These are phyloP conservation scores for Lumnitzera racemosa DNA, from an alignment of 345 rosid species.

Conservation along the genomic window DNA sequence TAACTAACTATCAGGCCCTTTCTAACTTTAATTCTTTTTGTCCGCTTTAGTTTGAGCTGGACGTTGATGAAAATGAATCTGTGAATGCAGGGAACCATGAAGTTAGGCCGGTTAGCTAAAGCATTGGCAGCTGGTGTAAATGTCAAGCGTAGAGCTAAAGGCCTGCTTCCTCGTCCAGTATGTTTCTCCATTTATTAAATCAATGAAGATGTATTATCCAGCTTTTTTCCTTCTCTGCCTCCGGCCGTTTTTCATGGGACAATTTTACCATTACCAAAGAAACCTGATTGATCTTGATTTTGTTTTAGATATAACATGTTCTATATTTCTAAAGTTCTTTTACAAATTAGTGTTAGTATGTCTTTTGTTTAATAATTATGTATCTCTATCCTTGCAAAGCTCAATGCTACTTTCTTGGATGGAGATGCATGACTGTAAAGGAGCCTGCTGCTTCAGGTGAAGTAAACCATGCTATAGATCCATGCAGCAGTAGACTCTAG, in stretches of 20 bases:
- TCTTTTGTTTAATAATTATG: no score
- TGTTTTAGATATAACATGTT: no score
- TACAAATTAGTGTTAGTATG: no score
- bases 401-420: no score
- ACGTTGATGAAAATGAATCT: conserved; percentile 8
- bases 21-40: background rate
- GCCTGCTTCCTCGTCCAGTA: conserved; percentile 83
- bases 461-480: no score
- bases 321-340: no score
- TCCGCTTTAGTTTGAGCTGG: conserved; percentile 4
- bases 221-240: background rate
- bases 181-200: conserved; percentile 16
- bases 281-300: no score
- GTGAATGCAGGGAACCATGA: conserved; percentile 65
- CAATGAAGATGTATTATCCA: background rate
- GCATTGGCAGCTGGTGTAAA: conserved; percentile 69
- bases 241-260: background rate
- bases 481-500: no score
- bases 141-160: conserved; percentile 72
- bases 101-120: conserved; percentile 64
- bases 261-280: no score
- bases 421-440: no score
- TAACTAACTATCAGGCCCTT: conserved; percentile 15
- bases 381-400: no score
- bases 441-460: no score